Evolutionary conservation across 257 asterid species (phyloP).

Genomic region (Nicotiana sylvestris): DNA sequence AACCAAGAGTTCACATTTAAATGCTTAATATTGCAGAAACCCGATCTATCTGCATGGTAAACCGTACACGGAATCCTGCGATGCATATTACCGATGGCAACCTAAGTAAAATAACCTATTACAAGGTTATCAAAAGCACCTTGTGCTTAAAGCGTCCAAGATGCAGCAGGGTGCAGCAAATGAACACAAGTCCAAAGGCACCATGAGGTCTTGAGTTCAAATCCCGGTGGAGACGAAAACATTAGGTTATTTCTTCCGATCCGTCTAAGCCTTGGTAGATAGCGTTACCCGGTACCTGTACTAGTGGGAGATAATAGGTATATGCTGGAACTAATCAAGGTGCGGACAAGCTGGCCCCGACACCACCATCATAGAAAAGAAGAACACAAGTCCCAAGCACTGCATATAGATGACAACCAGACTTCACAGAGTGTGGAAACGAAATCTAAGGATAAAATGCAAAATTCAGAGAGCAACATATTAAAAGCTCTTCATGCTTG

Average conservation of each 20-base stretch:
- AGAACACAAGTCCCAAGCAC: background rate
- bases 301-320: too few species aligned
- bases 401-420: background rate
- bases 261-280: too few species aligned
- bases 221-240: too few species aligned
- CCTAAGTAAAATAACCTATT: background rate
- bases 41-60: background rate
- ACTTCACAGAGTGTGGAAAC: background rate
- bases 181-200: background rate
- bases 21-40: conserved; percentile 8
- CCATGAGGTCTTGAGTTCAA: too few species aligned
- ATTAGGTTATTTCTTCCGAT: too few species aligned
- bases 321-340: too few species aligned
- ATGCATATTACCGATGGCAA: background rate
- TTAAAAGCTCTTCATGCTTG: background rate
- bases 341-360: too few species aligned
- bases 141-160: background rate
- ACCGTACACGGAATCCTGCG: background rate
- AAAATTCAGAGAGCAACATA: conserved; percentile 5
- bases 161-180: background rate
- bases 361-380: background rate
- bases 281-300: too few species aligned
- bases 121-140: background rate
- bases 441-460: background rate
- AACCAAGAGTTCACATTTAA: background rate